Percentiles rank a stretch among this genome's conserved stretches.
These are phyloP conservation scores for Pythium pyrilobum DNA, from an alignment of 352 stramenopile species.

Conservation along the genomic window DNA sequence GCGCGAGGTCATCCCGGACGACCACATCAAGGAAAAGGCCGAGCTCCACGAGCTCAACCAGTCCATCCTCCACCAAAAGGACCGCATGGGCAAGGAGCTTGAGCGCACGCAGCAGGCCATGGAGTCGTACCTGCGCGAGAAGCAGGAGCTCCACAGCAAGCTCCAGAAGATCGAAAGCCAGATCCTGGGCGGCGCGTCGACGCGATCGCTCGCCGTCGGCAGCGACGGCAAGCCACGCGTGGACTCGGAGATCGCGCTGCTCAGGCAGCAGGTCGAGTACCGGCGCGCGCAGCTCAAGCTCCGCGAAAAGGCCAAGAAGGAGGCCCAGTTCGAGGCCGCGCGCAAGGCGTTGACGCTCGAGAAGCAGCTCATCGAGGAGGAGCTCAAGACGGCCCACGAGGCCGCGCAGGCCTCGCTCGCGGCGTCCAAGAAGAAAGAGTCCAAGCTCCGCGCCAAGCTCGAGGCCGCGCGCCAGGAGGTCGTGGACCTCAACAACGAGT, in stretches of 20 bases:
- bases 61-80: constrained; percentile 57
- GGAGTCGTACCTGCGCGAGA: constrained; percentile 55
- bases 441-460: constrained; percentile 63
- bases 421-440: constrained; percentile 55
- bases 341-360: constrained; percentile 51
- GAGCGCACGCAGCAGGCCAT: constrained; percentile 67
- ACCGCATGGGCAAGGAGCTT: constrained; percentile 69
- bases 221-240: constrained; percentile 13
- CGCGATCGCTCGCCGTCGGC: neutral
- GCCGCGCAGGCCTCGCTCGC: constrained; percentile 47
- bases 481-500: constrained; percentile 77
- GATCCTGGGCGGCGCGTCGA: constrained; percentile 53
- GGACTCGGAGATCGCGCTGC: constrained; percentile 65
- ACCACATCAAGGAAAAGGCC: constrained; percentile 54
- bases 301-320: constrained; percentile 65
- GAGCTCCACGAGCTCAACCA: constrained; percentile 64
- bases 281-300: constrained; percentile 74
- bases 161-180: constrained; percentile 79
- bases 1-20: constrained; percentile 72
- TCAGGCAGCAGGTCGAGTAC: constrained; percentile 83
- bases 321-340: constrained; percentile 57
- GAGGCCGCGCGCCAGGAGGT: constrained; percentile 80
- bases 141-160: constrained; percentile 52
- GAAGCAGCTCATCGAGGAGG: constrained; percentile 70
- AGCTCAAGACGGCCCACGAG: constrained; percentile 70